These are phyloP conservation scores for Grosmannia huntii DNA, from an alignment of 2,329 filamentous ascomycete species.

Conservation along the genomic window DNA sequence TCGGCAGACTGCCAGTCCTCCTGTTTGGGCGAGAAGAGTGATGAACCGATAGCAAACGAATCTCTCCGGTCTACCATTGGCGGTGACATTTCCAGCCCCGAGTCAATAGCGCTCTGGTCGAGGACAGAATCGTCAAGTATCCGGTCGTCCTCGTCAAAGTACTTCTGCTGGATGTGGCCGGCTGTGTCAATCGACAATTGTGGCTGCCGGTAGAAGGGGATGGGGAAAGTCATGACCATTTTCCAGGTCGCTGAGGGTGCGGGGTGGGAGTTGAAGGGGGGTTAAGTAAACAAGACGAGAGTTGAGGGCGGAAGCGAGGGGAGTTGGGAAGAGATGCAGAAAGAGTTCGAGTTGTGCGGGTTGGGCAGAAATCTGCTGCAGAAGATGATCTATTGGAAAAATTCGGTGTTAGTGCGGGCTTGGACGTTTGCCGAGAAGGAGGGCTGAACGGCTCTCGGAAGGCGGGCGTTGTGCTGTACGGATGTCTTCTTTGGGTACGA, in stretches of 20 bases:
- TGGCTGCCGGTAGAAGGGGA: constrained; percentile 38
- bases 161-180: constrained; percentile 30
- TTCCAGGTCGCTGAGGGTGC: constrained; percentile 8
- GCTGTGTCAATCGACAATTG: constrained; percentile 39
- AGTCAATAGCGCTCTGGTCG: constrained; percentile 46
- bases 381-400: constrained; percentile 5
- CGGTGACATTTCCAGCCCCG: constrained; percentile 49
- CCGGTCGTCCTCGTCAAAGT: constrained; percentile 47
- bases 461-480: background rate
- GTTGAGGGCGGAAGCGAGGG: background rate
- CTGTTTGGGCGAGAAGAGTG: constrained; percentile 52
- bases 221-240: constrained; percentile 40
- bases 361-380: constrained; percentile 9
- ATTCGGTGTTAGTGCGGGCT: constrained; percentile 10
- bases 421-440: constrained; percentile 5
- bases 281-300: background rate
- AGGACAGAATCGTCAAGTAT: constrained; percentile 49
- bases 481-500: background rate
- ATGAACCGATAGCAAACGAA: constrained; percentile 44
- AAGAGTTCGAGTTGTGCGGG: background rate
- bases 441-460: constrained; percentile 11
- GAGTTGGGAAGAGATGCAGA: constrained; percentile 1
- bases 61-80: constrained; percentile 49
- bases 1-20: constrained; percentile 53
- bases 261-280: background rate